Base-by-base conservation (phyloP, 2,329 filamentous ascomycete species). In the Pseudocercospora cruenta region DNA sequence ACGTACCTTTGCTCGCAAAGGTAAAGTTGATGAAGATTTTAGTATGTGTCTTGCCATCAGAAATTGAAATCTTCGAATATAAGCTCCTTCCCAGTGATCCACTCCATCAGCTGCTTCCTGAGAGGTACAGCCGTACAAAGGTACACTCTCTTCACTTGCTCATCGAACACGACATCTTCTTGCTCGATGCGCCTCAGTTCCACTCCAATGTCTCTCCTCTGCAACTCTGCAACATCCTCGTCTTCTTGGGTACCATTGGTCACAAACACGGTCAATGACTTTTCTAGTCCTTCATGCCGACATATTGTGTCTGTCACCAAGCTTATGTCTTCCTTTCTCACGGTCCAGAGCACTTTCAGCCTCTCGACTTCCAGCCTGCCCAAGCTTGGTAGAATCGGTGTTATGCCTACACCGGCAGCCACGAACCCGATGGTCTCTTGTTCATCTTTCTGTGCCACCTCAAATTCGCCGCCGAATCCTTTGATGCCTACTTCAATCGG, bases 341-440 rank as follows among this genome's bases (percentile, higher is more conserved):
- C 71, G 1, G 87, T 89, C 93, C 92, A 96, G 1, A 93, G 81
- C 4, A 95, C 75, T 26, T 73, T 79, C 43, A 95, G 75, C 3
- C 76, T 74, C 1, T 76, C 71, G 4, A 80, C 68, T 65, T 82
- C 77, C 22, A 76, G 51, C 10, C 51, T 49, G 8, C 61, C 58
- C 0, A 92, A 74, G 5, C 84, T 78, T 0, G 79, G 81, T n/a
- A 96, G 81, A 3, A 95, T 72, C 1, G 93, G 93, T 28, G 93
- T 96, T 67, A 96, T 92, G 0, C 93, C 93, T 6, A 96, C 91
- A 2, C 93, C 93, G 0, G 87, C 91, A 5, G 91, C 91, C 3
- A 96, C 78, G 70, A 94, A 95, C 0, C 82, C 82, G 1, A 83
- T 75, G 0, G 87, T 78, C 1, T 80, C 78, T 36, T 80, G 69